Percentiles rank a stretch among this genome's conserved stretches.
These are phyloP conservation scores for Phyllosticta capitalensis DNA, from an alignment of 2,329 filamentous ascomycete genomes.

Conservation along the genomic window DNA sequence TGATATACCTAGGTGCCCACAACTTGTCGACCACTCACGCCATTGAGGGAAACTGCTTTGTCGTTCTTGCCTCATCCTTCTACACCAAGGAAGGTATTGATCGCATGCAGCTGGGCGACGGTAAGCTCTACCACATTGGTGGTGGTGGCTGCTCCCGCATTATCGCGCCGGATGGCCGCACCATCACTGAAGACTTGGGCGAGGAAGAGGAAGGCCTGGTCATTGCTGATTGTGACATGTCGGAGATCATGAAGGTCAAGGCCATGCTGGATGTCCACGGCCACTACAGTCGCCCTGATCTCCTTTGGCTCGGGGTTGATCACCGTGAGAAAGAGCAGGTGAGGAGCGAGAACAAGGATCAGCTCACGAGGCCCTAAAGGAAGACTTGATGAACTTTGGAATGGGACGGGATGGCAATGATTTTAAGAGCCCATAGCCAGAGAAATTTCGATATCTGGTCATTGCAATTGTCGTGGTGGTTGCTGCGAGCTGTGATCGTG, in stretches of 20 bases:
- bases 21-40: conserved; percentile 46
- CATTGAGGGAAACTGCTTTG: conserved; percentile 46
- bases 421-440: too few species aligned
- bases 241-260: conserved; percentile 31
- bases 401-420: too few species aligned
- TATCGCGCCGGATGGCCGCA: conserved; percentile 43
- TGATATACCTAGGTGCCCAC: conserved; percentile 25
- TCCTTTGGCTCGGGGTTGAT: conserved; percentile 42
- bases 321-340: conserved; percentile 11
- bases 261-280: conserved; percentile 39
- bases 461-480: too few species aligned
- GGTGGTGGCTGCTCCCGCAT: conserved; percentile 42
- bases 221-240: conserved; percentile 43
- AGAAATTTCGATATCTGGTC: too few species aligned
- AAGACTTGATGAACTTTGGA: too few species aligned
- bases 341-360: conserved; percentile 18
- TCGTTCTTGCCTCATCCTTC: conserved; percentile 44
- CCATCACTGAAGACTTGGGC: conserved; percentile 32
- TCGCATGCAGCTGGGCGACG: conserved; percentile 32
- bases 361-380: not conserved
- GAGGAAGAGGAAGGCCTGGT: conserved; percentile 40
- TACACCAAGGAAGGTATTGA: conserved; percentile 37
- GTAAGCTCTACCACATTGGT: conserved; percentile 30
- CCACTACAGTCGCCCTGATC: conserved; percentile 43
- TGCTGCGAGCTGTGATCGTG: too few species aligned